Conservation (phyloP, 139 green algal genomes). For the Chlorella sorokiniana region DNA sequence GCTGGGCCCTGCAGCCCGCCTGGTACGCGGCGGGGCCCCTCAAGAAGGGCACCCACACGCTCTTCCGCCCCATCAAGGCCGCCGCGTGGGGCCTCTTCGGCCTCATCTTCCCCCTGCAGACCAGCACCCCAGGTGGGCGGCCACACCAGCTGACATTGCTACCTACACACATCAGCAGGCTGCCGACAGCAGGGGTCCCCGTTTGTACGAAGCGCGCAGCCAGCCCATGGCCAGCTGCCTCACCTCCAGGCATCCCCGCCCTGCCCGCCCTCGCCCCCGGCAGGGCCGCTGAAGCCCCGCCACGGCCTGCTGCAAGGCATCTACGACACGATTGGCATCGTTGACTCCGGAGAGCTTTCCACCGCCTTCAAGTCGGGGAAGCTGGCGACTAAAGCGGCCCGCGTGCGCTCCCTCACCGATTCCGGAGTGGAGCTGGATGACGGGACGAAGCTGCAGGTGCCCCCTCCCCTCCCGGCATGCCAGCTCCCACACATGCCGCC, state of each 20-base stretch:
- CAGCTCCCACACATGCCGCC: no score
- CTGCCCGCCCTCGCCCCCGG: neutral
- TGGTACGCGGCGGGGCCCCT: neutral
- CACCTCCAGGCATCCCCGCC: neutral
- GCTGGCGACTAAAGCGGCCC: neutral
- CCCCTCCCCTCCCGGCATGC: no score
- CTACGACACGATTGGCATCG: slow-evolving; percentile 24
- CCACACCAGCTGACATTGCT: neutral
- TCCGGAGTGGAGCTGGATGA: neutral
- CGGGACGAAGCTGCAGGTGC: neutral
- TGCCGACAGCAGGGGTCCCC: neutral
- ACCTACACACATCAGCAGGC: neutral
- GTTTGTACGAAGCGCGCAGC: neutral
- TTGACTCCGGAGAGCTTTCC: slow-evolving; percentile 6
- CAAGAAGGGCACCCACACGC: neutral
- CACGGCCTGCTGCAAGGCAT: slow-evolving; percentile 16
- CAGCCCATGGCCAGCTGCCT: neutral
- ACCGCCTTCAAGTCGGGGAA: neutral
- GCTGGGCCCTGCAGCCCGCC: slow-evolving; percentile 16
- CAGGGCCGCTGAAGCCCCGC: neutral
- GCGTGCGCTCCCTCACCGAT: neutral
- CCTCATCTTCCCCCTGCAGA: slow-evolving; percentile 16
- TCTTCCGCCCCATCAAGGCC: slow-evolving; percentile 10
- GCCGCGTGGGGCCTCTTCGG: slow-evolving; percentile 19
- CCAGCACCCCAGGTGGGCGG: neutral